Percentiles rank a stretch among this genome's conserved stretches.
Evolutionary conservation across 2,329 filamentous ascomycete species (phyloP).

Genomic region (Arthroderma sp.): DNA sequence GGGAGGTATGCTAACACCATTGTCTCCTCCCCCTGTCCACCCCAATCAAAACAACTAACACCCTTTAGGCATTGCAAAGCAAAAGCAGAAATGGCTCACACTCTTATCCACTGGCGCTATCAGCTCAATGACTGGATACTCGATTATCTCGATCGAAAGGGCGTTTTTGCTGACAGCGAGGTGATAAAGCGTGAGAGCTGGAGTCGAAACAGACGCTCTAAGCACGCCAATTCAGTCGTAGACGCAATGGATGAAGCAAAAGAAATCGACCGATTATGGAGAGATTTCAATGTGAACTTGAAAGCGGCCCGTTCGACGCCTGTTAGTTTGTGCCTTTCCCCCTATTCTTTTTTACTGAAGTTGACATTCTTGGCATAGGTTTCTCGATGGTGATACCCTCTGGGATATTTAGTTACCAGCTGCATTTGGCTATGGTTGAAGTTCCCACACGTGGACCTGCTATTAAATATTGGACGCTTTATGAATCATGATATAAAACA

Average conservation of each 20-base stretch:
- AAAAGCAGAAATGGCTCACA: slow-evolving; percentile 58
- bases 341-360: neutral
- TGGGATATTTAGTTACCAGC: neutral
- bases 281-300: slow-evolving; percentile 51
- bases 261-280: slow-evolving; percentile 49
- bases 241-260: slow-evolving; percentile 49
- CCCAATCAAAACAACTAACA: neutral
- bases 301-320: slow-evolving; percentile 43
- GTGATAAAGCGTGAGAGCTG: slow-evolving; percentile 49
- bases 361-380: slow-evolving; percentile 3
- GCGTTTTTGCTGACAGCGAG: slow-evolving; percentile 44
- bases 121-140: slow-evolving; percentile 61
- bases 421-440: neutral
- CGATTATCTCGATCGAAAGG: slow-evolving; percentile 45
- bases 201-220: slow-evolving; percentile 46
- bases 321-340: slow-evolving; percentile 14
- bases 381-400: slow-evolving; percentile 3
- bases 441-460: too few relatives aligned
- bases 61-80: slow-evolving; percentile 39
- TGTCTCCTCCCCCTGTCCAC: neutral
- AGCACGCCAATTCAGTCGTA: slow-evolving; percentile 50
- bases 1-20: slow-evolving; percentile 30
- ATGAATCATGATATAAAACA: too few relatives aligned
- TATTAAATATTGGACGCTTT: too few relatives aligned
- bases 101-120: slow-evolving; percentile 61